Conservation (phyloP, 352 stramenopile species). For the Phytopythium mirpurense region DNA sequence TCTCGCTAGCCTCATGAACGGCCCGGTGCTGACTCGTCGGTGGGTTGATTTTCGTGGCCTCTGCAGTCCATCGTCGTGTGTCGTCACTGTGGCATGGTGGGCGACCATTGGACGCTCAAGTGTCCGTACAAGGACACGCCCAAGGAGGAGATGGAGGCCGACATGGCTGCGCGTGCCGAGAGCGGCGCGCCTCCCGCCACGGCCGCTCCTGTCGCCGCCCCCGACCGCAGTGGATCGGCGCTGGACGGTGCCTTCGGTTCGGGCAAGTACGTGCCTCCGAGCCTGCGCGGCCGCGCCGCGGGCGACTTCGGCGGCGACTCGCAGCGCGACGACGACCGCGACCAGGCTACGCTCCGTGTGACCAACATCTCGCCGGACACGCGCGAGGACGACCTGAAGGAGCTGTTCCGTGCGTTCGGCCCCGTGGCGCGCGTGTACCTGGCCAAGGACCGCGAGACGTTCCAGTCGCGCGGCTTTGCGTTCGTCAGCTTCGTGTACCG, state of each 20-base stretch:
- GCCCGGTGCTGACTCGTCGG: background rate
- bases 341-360: constrained; percentile 94
- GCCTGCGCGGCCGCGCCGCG: constrained; percentile 53
- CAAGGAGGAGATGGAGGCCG: constrained; percentile 68
- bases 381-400: constrained; percentile 97
- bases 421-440: constrained; percentile 97
- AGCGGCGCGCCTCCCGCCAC: constrained; percentile 14
- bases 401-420: constrained; percentile 97
- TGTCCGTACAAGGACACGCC: constrained; percentile 89
- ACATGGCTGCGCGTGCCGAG: constrained; percentile 56
- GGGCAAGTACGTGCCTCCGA: constrained; percentile 85
- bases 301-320: constrained; percentile 25
- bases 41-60: background rate
- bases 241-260: constrained; percentile 73
- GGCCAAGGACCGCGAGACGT: constrained; percentile 97
- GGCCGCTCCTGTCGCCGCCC: constrained; percentile 19
- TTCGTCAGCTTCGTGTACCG: constrained; percentile 98
- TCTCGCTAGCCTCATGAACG: too few species aligned
- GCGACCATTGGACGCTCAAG: constrained; percentile 89
- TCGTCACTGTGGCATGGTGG: constrained; percentile 88
- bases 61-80: constrained; percentile 78
- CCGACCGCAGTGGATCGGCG: constrained; percentile 37
- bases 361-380: constrained; percentile 99
- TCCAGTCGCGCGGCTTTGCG: constrained; percentile 96
- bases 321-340: constrained; percentile 50